Evolutionary conservation across 805 yeast genomes (phyloP).

Genomic region (Hanseniaspora meyeri): DNA sequence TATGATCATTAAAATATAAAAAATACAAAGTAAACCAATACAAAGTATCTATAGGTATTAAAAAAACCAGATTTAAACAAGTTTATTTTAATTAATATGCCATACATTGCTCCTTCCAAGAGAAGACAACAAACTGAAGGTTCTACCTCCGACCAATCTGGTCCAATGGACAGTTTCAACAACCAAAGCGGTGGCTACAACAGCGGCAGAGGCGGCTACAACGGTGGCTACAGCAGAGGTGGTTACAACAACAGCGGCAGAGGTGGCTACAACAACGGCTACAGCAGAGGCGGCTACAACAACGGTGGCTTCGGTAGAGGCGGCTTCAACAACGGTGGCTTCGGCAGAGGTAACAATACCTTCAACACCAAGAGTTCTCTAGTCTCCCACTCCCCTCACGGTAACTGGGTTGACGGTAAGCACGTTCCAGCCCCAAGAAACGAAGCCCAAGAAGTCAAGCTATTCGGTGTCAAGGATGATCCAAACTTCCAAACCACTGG

Average conservation of each 20-base stretch:
- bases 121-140: slow-evolving; percentile 23
- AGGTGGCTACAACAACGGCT: no score
- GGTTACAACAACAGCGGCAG: slow-evolving; percentile 24
- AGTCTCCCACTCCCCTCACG: slow-evolving; percentile 38
- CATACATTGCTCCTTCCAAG: slow-evolving; percentile 38
- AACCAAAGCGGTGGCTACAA: slow-evolving; percentile 18
- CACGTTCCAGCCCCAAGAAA: slow-evolving; percentile 73
- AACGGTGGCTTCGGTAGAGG: slow-evolving; percentile 23
- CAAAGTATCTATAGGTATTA: background rate
- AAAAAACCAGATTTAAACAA: background rate
- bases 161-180: slow-evolving; percentile 2
- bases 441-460: slow-evolving; percentile 57
- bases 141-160: slow-evolving; percentile 9
- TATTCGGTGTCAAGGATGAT: slow-evolving; percentile 66
- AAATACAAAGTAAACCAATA: background rate
- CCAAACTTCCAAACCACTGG: slow-evolving; percentile 80
- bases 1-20: no score
- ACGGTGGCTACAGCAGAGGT: slow-evolving; percentile 22
- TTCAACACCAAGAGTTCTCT: slow-evolving; percentile 18
- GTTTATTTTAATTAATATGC: slow-evolving; percentile 6
- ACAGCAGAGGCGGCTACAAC: slow-evolving; percentile 28
- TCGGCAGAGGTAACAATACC: slow-evolving; percentile 28
- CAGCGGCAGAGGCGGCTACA: slow-evolving; percentile 21
- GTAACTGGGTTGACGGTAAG: slow-evolving; percentile 75
- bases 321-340: slow-evolving; percentile 27